Conservation (phyloP, 2,329 filamentous ascomycete genomes). For the Hypoxylon sp. region DNA sequence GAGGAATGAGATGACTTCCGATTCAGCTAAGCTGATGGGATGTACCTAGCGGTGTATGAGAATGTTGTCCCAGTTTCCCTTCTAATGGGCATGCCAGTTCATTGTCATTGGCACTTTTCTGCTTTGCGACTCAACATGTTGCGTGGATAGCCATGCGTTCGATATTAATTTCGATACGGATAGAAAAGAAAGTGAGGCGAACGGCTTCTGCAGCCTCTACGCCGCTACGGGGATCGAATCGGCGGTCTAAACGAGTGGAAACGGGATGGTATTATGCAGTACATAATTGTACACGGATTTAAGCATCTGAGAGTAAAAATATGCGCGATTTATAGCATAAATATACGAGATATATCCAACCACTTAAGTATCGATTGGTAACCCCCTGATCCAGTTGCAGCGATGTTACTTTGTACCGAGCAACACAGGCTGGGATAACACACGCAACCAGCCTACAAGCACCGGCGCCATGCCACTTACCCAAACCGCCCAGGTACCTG, state of each 20-base stretch:
- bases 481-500: slow-evolving; percentile 9
- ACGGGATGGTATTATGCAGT: slow-evolving; percentile 12
- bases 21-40: slow-evolving; percentile 40
- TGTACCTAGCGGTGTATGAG: slow-evolving; percentile 36
- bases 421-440: slow-evolving; percentile 27
- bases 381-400: slow-evolving; percentile 10
- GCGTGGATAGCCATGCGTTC: slow-evolving; percentile 43
- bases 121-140: slow-evolving; percentile 28
- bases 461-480: slow-evolving; percentile 39
- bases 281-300: background rate
- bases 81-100: slow-evolving; percentile 31
- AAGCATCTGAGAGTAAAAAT: slow-evolving; percentile 1
- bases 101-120: slow-evolving; percentile 26
- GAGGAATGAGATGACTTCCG: slow-evolving; percentile 40
- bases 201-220: slow-evolving; percentile 27
- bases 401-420: slow-evolving; percentile 38
- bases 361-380: slow-evolving; percentile 14
- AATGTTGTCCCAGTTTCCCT: slow-evolving; percentile 22
- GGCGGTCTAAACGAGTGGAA: slow-evolving; percentile 38
- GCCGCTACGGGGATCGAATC: slow-evolving; percentile 42
- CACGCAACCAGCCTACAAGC: slow-evolving; percentile 40
- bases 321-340: background rate
- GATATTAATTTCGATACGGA: slow-evolving; percentile 43
- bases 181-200: slow-evolving; percentile 45
- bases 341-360: slow-evolving; percentile 12